Evolutionary conservation across 2,329 filamentous ascomycete genomes (phyloP), one percentile per base, ranked within the genome.

Genomic region (Coniochaeta prunicola): DNA sequence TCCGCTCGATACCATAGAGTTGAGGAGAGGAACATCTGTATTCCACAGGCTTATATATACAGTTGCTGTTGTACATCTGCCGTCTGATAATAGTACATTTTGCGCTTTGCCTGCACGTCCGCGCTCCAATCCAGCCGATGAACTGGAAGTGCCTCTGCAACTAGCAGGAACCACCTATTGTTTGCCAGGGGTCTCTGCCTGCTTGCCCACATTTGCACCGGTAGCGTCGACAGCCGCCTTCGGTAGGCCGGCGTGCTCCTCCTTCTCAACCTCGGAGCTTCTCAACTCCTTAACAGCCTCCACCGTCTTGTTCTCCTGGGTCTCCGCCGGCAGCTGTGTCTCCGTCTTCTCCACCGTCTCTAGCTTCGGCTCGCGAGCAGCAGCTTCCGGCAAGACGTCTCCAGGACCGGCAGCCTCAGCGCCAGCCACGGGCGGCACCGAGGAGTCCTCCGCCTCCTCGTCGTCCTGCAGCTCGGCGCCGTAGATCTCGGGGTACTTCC

Each of bases 401-500:
- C 36, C 36, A 7, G 19, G 21, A 2, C 33, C 70, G 30, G 65
- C 64, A 4, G 66, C 63, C 2, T 38, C 36, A 38, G 36, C 36
- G 36, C 66, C 65, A 1, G 67, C 67, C 28, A 68, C 72, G 36
- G 69, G 69, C 54, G 63, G 67, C 33, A 63, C 28, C 21, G 62
- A 62, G 13, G 62, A 64, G 53, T 55, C 56, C 21, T 70, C 73
- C n/a, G n/a, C n/a, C 33, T 74, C 74, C 33, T 88, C 86, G 56
- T 96, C 92, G 54, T 92, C 89, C 34, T 89, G 87, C 19, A 97
- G 80, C 72, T 97, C 93, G 48, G 89, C 83, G 61, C 92, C 92
- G 74, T 99, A 99, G 61, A 97, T 82, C 48, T 97, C 94, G 21
- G 94, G 94, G 73, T 97, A 90, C 71, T 87, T 78, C 66, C 92